Conservation (phyloP, 495 filamentous ascomycete genomes). For the Penicillium cataractarum region DNA sequence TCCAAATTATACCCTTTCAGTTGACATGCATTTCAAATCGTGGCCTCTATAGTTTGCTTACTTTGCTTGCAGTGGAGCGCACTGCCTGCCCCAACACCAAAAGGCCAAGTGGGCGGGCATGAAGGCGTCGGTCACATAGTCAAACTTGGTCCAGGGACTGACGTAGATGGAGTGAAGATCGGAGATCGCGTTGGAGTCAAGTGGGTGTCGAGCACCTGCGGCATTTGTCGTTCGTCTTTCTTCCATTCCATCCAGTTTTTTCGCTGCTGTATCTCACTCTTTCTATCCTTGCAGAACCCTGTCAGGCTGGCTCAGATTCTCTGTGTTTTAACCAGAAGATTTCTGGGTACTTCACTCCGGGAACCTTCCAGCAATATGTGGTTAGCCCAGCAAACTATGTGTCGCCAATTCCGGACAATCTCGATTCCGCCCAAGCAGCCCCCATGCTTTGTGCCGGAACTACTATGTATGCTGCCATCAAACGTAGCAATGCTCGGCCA, state of each 20-base stretch:
- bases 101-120: neutral
- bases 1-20: too few species aligned
- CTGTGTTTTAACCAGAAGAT: neutral
- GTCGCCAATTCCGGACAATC: slow-evolving; percentile 59
- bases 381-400: slow-evolving; percentile 40
- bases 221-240: neutral
- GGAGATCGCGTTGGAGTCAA: neutral
- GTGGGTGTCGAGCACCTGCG: neutral
- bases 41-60: too few species aligned
- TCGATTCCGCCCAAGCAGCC: slow-evolving; percentile 53
- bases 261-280: too few species aligned
- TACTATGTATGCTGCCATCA: slow-evolving; percentile 52
- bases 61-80: too few species aligned
- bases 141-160: neutral
- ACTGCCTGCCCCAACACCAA: too few species aligned
- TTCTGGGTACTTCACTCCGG: neutral
- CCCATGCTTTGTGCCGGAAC: slow-evolving; percentile 58
- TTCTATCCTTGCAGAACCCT: too few species aligned
- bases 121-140: neutral
- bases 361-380: neutral
- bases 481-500: slow-evolving; percentile 50
- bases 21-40: too few species aligned
- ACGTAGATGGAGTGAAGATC: neutral
- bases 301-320: too few species aligned
- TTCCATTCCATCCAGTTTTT: neutral